phyloP scores from a whole-genome alignment of 169 alveolate species.

The Plasmodium knowlesi region DNA sequence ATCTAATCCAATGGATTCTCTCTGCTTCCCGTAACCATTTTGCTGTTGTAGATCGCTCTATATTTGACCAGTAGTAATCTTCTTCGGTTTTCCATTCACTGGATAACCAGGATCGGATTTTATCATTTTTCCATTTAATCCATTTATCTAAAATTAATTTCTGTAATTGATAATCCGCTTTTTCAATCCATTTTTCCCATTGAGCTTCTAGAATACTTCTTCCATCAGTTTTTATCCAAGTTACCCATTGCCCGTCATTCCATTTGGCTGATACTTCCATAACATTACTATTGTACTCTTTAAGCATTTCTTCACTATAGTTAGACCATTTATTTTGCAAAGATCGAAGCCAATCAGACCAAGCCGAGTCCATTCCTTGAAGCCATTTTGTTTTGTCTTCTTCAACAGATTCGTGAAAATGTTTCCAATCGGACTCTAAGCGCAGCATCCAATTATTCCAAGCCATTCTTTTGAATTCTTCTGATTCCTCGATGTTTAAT shows the following conservation, averaged over 20 bases:
- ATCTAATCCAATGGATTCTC: not conserved
- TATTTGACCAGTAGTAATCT: conserved; percentile 20
- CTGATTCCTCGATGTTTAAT: not conserved
- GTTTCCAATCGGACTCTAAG: not conserved
- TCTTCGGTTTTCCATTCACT: conserved; percentile 36
- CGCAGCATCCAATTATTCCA: not conserved
- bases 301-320: not conserved
- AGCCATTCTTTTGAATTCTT: conserved; percentile 5
- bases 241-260: conserved; percentile 13
- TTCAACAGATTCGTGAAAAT: not conserved
- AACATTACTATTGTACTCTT: not conserved
- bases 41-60: conserved; percentile 1
- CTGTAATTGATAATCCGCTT: not conserved
- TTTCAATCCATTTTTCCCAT: conserved; percentile 11
- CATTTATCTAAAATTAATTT: not conserved
- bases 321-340: not conserved
- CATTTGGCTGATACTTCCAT: not conserved
- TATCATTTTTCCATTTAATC: conserved; percentile 26
- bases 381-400: not conserved
- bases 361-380: not conserved
- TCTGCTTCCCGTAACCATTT: conserved; percentile 27
- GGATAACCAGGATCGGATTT: conserved; percentile 10
- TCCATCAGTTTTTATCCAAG: conserved; percentile 13
- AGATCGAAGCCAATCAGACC: not conserved
- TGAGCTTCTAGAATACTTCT: not conserved